phyloP scores from a whole-genome alignment of 1,284 basidiomycete genomes.

The Neolentinus lepideus region DNA sequence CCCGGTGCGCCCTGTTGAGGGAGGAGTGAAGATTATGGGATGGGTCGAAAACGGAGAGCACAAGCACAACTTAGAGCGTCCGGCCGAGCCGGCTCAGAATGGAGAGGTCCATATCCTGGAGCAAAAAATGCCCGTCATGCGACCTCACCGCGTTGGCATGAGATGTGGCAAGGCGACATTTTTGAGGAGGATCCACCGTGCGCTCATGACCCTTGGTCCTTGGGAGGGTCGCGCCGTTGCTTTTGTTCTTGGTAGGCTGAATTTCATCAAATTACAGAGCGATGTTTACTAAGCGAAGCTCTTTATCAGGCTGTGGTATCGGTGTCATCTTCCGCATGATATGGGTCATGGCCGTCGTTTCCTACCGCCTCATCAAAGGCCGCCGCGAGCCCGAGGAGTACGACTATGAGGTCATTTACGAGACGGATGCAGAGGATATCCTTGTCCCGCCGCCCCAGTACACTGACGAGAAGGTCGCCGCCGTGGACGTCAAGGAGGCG shows the following conservation, averaged over 20 bases:
- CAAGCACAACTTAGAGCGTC: slow-evolving; percentile 3
- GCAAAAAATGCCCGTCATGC: slow-evolving; percentile 14
- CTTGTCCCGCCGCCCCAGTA: slow-evolving; percentile 12
- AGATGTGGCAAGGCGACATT: slow-evolving; percentile 30
- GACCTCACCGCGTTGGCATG: slow-evolving; percentile 19
- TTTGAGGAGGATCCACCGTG: slow-evolving; percentile 49
- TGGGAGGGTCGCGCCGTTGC: slow-evolving; percentile 76
- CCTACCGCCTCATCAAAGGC: slow-evolving; percentile 46
- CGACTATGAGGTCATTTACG: slow-evolving; percentile 28
- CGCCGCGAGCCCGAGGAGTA: slow-evolving; percentile 22
- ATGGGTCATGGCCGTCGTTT: slow-evolving; percentile 59
- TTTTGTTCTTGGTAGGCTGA: slow-evolving; percentile 62
- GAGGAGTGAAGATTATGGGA: slow-evolving; percentile 1
- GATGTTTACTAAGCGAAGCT: not conserved
- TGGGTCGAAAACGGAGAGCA: slow-evolving; percentile 5
- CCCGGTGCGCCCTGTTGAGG: not conserved
- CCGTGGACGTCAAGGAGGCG: not conserved
- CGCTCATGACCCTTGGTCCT: slow-evolving; percentile 61
- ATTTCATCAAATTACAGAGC: not conserved
- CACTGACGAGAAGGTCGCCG: slow-evolving; percentile 2
- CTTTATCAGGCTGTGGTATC: slow-evolving; percentile 58
- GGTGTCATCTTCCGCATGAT: slow-evolving; percentile 74
- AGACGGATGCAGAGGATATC: slow-evolving; percentile 17
- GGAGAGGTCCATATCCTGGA: not conserved
- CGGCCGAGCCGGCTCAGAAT: not conserved